Evolutionary conservation across 495 filamentous ascomycete species (phyloP), one percentile per base, ranked within the genome.

Genomic region (Lasiosphaeria ovina): DNA sequence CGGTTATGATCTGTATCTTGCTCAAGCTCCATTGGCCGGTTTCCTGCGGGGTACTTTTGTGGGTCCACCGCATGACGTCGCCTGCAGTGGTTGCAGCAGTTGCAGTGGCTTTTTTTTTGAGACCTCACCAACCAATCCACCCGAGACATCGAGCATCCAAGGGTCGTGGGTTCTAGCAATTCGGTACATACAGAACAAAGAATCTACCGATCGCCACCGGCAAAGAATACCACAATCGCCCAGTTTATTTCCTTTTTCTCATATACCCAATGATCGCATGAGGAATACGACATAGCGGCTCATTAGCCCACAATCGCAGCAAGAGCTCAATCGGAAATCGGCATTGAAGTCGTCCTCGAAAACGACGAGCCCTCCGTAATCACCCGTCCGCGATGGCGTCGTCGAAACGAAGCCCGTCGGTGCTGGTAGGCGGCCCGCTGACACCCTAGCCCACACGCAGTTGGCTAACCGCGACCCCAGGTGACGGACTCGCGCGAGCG

Each of bases 401-500:
- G 32, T 58, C 65, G 11, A 76, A 76, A 62, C 59, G 72, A 45
- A 66, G 67, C 8, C 72, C 73, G 4, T 74, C 72, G 31, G 73
- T 74, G 40, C 54, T 76, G 63, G 73, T 74, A 60, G 33, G 68
- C n/a, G 17, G 32, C 31, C 5, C 35, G n/a, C 2, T 48, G 42
- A 2, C 36, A 11, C 24, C 3, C 8, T 0, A 38, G 32, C n/a
- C 16, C 10, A 12, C 24, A 10, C 17, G 9, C 14, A 44, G 14
- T 35, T 51, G 14, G 8, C 35, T 35, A 16, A 47, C 16, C n/a
- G 42, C 17, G 17, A 6, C 55, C 62, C 11, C 35, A 76, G 73
- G 72, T 76, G 10, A 76, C 74, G n/a, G 74, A 76, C 56, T 58
- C 74, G 31, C 69, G 74, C 56, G 60, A 72, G 54, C 67, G 72